Conservation (phyloP, 768 basidiomycete genomes). For the Pleurotus giganteus region DNA sequence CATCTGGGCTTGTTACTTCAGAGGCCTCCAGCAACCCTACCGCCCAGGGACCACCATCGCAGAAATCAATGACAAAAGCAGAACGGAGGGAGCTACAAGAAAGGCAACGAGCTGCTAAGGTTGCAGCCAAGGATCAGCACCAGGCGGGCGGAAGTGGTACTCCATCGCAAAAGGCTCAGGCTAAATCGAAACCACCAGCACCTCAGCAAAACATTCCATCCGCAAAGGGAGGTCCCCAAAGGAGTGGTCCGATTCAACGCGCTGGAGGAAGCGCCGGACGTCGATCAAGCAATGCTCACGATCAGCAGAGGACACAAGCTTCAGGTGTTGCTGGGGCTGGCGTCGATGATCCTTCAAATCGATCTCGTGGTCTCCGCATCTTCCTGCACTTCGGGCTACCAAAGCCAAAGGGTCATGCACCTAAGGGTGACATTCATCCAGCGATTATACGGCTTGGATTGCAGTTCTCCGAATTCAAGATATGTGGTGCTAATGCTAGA, state of each 20-base stretch:
- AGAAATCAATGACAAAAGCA: conserved; percentile 78
- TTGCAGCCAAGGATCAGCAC: conserved; percentile 37
- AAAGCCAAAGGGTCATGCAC: conserved; percentile 47
- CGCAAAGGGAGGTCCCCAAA: conserved; percentile 15
- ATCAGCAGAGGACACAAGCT: conserved; percentile 19
- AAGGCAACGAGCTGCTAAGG: conserved; percentile 76
- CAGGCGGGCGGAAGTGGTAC: conserved; percentile 13
- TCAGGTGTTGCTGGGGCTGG: conserved; percentile 21
- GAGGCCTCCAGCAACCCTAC: conserved; percentile 15
- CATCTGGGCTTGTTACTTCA: conserved; percentile 9
- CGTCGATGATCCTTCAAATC: conserved; percentile 32
- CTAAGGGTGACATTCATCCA: conserved; percentile 90
- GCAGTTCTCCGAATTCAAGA: conserved; percentile 88
- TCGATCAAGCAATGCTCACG: conserved; percentile 5
- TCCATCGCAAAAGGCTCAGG: conserved; percentile 17
- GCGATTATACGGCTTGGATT: conserved; percentile 82
- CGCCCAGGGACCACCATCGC: conserved; percentile 46
- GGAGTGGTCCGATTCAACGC: too few species aligned
- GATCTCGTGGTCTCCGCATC: conserved; percentile 70
- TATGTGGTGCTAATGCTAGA: conserved; percentile 92
- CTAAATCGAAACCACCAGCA: background rate
- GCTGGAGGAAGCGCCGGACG: conserved; percentile 7
- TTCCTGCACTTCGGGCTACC: conserved; percentile 86
- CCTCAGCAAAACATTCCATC: conserved; percentile 5
- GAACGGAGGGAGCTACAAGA: conserved; percentile 80